Percentiles rank a stretch among this genome's conserved stretches.
These are phyloP conservation scores for Russula virescens DNA, from an alignment of 768 basidiomycete genomes.

Conservation along the genomic window DNA sequence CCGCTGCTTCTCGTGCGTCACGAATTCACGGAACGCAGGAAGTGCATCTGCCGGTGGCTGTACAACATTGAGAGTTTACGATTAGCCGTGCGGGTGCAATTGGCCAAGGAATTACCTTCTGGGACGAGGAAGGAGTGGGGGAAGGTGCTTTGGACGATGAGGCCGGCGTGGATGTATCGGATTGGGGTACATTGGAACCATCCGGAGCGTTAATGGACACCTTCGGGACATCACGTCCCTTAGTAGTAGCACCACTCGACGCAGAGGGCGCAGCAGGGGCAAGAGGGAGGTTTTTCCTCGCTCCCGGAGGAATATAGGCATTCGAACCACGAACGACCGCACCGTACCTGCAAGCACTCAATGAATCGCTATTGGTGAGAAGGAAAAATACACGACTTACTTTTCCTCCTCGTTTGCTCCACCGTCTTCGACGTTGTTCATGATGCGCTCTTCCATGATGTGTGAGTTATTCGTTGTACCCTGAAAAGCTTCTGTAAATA, in stretches of 20 bases:
- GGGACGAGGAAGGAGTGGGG: constrained; percentile 48
- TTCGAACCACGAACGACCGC: constrained; percentile 84
- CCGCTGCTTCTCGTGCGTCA: constrained; percentile 85
- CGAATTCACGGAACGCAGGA: constrained; percentile 87
- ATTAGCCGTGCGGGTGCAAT: background rate
- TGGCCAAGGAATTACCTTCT: constrained; percentile 42
- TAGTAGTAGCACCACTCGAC: constrained; percentile 29
- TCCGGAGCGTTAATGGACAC: constrained; percentile 77
- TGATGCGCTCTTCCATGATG: constrained; percentile 81
- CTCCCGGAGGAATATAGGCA: constrained; percentile 93
- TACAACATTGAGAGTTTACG: constrained; percentile 11
- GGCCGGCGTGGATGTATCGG: constrained; percentile 36
- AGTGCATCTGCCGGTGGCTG: constrained; percentile 71
- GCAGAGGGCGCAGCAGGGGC: constrained; percentile 28
- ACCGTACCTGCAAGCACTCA: constrained; percentile 59
- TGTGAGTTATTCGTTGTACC: constrained; percentile 68
- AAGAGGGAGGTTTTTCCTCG: constrained; percentile 46
- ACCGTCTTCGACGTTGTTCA: constrained; percentile 48
- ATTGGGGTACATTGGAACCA: constrained; percentile 43
- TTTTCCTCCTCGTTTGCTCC: constrained; percentile 93
- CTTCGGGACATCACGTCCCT: constrained; percentile 55
- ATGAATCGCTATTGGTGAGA: constrained; percentile 26
- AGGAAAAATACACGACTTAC: constrained; percentile 40
- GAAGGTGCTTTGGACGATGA: constrained; percentile 59
- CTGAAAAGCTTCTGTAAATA: constrained; percentile 34